These are phyloP conservation scores for Crinitomyces ghanaensis DNA, from an alignment of 805 yeast genomes.

Conservation along the genomic window DNA sequence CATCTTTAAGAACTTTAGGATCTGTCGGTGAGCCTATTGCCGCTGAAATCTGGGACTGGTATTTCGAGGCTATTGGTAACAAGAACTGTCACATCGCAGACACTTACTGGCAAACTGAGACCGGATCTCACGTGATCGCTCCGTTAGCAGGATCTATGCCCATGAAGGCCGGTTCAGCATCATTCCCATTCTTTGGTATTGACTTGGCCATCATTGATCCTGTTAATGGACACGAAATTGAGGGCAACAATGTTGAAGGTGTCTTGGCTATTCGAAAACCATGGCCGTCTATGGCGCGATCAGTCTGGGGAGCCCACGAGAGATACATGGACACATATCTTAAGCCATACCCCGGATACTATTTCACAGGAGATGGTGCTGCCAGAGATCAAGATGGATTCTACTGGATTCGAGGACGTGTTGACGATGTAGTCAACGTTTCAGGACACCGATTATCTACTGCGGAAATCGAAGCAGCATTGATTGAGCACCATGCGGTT, in stretches of 20 bases:
- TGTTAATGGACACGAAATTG: conserved; percentile 70
- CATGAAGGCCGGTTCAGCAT: conserved; percentile 94
- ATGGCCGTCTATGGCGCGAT: conserved; percentile 99
- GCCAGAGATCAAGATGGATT: conserved; percentile 93
- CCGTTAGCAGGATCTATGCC: conserved; percentile 92
- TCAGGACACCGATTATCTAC: conserved; percentile 95
- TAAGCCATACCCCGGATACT: conserved; percentile 83
- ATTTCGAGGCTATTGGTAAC: conserved; percentile 77
- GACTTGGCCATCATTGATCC: conserved; percentile 88
- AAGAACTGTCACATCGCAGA: conserved; percentile 80
- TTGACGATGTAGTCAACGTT: conserved; percentile 95
- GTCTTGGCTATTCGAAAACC: conserved; percentile 79
- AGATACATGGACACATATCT: conserved; percentile 86
- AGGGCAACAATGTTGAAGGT: conserved; percentile 89
- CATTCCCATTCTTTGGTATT: conserved; percentile 92
- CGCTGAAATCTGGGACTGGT: conserved; percentile 95
- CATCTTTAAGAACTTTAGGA: conserved; percentile 74
- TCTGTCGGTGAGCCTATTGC: conserved; percentile 97
- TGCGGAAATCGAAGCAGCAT: conserved; percentile 91
- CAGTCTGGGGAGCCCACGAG: conserved; percentile 79
- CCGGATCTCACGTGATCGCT: conserved; percentile 89
- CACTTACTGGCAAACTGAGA: conserved; percentile 98
- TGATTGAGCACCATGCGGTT: conserved; percentile 66
- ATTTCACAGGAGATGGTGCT: conserved; percentile 98
- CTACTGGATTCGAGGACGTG: conserved; percentile 96